These are phyloP conservation scores for Gaillardinia entomophila DNA, from an alignment of 805 yeast genomes.

Conservation along the genomic window DNA sequence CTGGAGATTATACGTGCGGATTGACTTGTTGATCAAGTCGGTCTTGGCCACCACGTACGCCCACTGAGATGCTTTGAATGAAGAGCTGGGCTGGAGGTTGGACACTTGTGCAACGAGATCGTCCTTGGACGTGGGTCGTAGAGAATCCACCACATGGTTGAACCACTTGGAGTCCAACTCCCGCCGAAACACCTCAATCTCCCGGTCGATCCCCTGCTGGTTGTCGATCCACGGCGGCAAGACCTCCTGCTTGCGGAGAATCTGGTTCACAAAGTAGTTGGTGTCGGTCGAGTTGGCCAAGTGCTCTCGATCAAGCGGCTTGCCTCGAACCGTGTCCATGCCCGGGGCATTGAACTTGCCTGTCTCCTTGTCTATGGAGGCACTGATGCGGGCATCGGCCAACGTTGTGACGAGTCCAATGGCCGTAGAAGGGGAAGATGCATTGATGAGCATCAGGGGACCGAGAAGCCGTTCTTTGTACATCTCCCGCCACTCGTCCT, in stretches of 20 bases:
- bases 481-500: conserved; percentile 47
- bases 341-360: conserved; percentile 62
- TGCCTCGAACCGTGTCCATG: conserved; percentile 49
- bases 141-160: conserved; percentile 18
- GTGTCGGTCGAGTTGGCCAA: conserved; percentile 57
- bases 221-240: conserved; percentile 89
- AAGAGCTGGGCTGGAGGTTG: not conserved
- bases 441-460: conserved; percentile 42
- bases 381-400: conserved; percentile 74
- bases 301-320: conserved; percentile 49
- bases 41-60: conserved; percentile 17
- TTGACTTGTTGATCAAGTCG: conserved; percentile 14
- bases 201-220: conserved; percentile 50
- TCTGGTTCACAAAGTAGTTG: conserved; percentile 70
- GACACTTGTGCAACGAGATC: not conserved
- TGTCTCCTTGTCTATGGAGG: conserved; percentile 50
- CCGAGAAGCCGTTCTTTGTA: conserved; percentile 63
- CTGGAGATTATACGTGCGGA: conserved; percentile 33
- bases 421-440: conserved; percentile 36
- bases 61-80: conserved; percentile 1
- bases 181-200: conserved; percentile 42
- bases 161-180: conserved; percentile 40
- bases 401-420: conserved; percentile 54
- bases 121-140: conserved; percentile 2
- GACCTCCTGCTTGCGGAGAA: conserved; percentile 69